Conservation (phyloP, 306 rosid genomes). For the Vigna nakashimae region DNA sequence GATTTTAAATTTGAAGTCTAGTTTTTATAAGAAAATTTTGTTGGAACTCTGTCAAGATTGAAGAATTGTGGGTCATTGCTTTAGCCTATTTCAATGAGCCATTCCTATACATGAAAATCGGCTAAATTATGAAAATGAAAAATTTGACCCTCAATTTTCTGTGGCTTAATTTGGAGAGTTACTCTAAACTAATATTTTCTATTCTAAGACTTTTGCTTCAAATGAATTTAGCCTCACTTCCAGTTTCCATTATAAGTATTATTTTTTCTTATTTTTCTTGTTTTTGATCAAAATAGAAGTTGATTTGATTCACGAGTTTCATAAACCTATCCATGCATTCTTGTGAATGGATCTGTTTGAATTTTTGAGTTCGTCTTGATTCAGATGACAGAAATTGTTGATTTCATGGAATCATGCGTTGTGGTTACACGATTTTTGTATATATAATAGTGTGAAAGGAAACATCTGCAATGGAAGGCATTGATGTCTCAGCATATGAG, state of each 20-base stretch:
- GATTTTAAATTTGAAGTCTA: too few relatives aligned
- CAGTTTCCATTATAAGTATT: constrained; percentile 40
- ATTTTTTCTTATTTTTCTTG: constrained; percentile 29
- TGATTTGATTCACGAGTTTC: constrained; percentile 37
- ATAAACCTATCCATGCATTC: constrained; percentile 14
- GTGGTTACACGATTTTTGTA: neutral
- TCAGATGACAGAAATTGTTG: neutral
- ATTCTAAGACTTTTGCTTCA: constrained; percentile 16
- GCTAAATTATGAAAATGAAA: neutral
- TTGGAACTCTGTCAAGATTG: neutral
- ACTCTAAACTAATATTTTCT: constrained; percentile 22
- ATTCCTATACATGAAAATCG: neutral
- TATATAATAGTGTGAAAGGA: neutral
- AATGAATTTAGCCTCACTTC: constrained; percentile 32
- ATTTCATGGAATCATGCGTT: neutral
- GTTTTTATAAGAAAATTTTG: too few relatives aligned
- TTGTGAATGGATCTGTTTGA: constrained; percentile 20
- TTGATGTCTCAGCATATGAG: constrained; percentile 72
- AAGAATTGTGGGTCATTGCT: neutral
- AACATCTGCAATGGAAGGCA: constrained; percentile 57
- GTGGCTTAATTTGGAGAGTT: constrained; percentile 22
- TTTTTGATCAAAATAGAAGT: constrained; percentile 46
- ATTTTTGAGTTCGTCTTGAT: constrained; percentile 40
- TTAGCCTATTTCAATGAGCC: neutral
- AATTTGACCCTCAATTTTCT: neutral